These are phyloP conservation scores for Blepharisma japonicum DNA, from an alignment of 73 alveolate species.

Conservation along the genomic window DNA sequence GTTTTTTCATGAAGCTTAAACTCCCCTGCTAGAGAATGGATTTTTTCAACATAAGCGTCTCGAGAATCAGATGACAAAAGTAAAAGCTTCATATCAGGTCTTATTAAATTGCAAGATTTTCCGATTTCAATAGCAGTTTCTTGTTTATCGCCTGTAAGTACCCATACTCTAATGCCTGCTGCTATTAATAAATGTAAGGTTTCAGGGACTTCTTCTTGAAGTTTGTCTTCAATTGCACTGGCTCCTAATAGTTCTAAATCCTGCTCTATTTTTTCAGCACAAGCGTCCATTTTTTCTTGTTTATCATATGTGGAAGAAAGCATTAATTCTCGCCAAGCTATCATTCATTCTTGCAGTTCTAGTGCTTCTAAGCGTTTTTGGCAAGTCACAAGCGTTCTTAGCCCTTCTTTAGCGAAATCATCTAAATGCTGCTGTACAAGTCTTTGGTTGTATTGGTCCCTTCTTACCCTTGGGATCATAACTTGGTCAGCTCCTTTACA, in stretches of 20 bases:
- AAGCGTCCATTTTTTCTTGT: constrained; percentile 47
- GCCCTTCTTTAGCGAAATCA: constrained; percentile 84
- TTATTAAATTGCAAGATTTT: constrained; percentile 70
- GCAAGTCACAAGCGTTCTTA: constrained; percentile 88
- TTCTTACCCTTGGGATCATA: not conserved
- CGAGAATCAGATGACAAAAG: constrained; percentile 35
- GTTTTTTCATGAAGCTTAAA: constrained; percentile 14
- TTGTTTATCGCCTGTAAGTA: constrained; percentile 92
- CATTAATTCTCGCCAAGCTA: constrained; percentile 11
- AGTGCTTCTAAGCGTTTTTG: constrained; percentile 52
- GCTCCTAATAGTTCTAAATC: constrained; percentile 83
- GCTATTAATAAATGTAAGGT: constrained; percentile 84
- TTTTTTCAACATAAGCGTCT: constrained; percentile 50
- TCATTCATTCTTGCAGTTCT: constrained; percentile 18
- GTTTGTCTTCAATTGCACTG: constrained; percentile 96
- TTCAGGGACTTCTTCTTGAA: constrained; percentile 96
- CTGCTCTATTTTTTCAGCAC: constrained; percentile 72
- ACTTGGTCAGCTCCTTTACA: constrained; percentile 95
- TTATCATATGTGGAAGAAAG: constrained; percentile 34
- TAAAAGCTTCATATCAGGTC: constrained; percentile 55
- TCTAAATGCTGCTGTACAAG: constrained; percentile 38
- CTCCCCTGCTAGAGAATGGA: constrained; percentile 23
- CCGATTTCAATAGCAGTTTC: constrained; percentile 94
- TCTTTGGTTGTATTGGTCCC: not conserved
- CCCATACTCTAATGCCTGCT: constrained; percentile 93